Percentiles rank a stretch among this genome's conserved stretches.
These are phyloP conservation scores for Penstemon eatonii DNA, from an alignment of 257 asterid species.

Conservation along the genomic window DNA sequence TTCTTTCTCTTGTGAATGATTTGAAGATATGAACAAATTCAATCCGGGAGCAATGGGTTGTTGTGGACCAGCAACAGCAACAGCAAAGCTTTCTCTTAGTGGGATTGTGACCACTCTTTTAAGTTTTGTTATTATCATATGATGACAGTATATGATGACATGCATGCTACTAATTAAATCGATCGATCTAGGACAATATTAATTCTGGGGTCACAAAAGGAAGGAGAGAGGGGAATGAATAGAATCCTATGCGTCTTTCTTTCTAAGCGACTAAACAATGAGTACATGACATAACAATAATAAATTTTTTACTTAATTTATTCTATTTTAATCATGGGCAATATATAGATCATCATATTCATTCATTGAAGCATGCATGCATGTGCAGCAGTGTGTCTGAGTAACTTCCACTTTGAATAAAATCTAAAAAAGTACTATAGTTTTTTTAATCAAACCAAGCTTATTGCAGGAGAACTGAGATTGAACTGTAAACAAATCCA, in stretches of 20 bases:
- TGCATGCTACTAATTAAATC: too few species aligned
- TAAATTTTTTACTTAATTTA: too few species aligned
- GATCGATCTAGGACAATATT: neutral
- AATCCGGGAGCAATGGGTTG: too few species aligned
- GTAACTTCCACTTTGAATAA: neutral
- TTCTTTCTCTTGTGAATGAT: too few species aligned
- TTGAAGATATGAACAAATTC: too few species aligned
- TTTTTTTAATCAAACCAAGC: too few species aligned
- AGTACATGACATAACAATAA: neutral
- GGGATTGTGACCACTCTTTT: constrained; percentile 27
- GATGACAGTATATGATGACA: constrained; percentile 14
- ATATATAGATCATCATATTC: neutral
- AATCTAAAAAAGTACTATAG: too few species aligned
- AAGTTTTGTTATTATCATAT: constrained; percentile 25
- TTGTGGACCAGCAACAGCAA: constrained; percentile 3
- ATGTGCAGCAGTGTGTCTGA: neutral
- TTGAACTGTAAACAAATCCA: constrained; percentile 20
- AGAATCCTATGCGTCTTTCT: constrained; percentile 27
- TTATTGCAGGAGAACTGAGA: constrained; percentile 12
- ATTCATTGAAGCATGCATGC: neutral
- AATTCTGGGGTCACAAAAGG: neutral
- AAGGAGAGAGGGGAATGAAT: neutral
- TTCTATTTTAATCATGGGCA: too few species aligned
- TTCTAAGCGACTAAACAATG: neutral
- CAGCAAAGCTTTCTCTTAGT: neutral